phyloP scores from a whole-genome alignment of 176 grass and related monocot genomes.

The Juncus effusus region DNA sequence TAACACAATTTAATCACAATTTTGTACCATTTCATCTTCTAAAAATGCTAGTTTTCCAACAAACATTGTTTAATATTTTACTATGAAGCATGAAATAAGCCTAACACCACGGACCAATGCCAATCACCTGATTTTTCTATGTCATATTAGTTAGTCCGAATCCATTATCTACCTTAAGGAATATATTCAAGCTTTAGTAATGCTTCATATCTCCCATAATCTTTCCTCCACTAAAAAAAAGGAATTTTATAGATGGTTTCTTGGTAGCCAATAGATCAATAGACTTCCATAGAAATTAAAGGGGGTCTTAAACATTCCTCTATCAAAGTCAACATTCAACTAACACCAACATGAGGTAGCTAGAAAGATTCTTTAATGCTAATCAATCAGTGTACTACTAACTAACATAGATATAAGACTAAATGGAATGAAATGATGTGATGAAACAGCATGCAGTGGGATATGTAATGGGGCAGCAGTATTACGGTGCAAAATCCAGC shows the following conservation, averaged over 20 bases:
- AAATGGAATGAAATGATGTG: background rate
- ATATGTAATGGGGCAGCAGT: conserved; percentile 50
- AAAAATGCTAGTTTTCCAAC: background rate
- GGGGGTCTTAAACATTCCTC: too few species aligned
- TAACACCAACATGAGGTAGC: too few species aligned
- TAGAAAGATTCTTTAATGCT: too few species aligned
- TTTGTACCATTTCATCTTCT: background rate
- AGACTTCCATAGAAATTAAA: too few species aligned
- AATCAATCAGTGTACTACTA: too few species aligned
- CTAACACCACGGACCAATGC: conserved; percentile 10
- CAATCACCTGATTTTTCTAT: background rate
- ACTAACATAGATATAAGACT: background rate
- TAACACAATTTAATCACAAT: background rate
- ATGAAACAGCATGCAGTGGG: conserved; percentile 74
- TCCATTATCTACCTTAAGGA: background rate
- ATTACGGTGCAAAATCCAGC: conserved; percentile 81
- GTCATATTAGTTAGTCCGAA: conserved; percentile 1
- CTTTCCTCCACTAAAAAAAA: background rate
- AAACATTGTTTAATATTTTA: too few species aligned
- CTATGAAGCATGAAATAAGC: background rate
- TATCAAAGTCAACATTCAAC: too few species aligned
- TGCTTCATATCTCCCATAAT: too few species aligned
- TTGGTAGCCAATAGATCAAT: too few species aligned
- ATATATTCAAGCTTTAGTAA: background rate
- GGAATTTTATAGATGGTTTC: too few species aligned